These are phyloP conservation scores for Schwanniomyces polymorphus DNA, from an alignment of 805 yeast species.

Conservation along the genomic window DNA sequence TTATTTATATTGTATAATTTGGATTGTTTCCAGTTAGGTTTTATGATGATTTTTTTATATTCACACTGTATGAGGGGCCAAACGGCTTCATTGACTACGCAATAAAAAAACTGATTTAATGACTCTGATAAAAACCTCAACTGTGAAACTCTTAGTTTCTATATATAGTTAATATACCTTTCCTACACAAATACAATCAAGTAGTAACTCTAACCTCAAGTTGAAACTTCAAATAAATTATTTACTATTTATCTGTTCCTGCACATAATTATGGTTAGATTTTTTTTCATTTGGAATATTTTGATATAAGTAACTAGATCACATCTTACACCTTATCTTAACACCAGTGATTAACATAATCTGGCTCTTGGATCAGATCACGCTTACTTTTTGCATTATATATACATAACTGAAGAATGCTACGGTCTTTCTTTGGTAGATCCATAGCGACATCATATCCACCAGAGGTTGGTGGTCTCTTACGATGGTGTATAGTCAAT, in stretches of 20 bases:
- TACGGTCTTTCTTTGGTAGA: constrained; percentile 4
- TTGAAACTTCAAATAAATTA: too few species aligned
- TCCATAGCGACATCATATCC: constrained; percentile 1
- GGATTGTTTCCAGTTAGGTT: constrained; percentile 11
- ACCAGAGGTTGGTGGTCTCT: constrained; percentile 2
- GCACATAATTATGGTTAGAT: background rate
- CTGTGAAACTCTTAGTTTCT: background rate
- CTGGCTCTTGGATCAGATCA: background rate
- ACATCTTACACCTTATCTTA: background rate
- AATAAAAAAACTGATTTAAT: constrained; percentile 45
- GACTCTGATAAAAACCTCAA: constrained; percentile 36
- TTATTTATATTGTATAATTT: constrained; percentile 18
- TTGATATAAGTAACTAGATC: background rate
- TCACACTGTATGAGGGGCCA: constrained; percentile 48
- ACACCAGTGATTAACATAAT: background rate
- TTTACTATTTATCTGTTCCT: background rate
- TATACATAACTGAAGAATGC: constrained; percentile 1
- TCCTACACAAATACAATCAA: background rate
- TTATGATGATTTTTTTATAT: constrained; percentile 44
- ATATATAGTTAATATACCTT: background rate
- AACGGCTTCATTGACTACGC: constrained; percentile 36
- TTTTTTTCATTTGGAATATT: background rate
- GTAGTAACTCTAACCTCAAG: too few species aligned
- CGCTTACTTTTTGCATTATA: background rate
- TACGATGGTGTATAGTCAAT: constrained; percentile 6